Conservation (phyloP, 2,329 filamentous ascomycete genomes). For the Camillea tinctor region DNA sequence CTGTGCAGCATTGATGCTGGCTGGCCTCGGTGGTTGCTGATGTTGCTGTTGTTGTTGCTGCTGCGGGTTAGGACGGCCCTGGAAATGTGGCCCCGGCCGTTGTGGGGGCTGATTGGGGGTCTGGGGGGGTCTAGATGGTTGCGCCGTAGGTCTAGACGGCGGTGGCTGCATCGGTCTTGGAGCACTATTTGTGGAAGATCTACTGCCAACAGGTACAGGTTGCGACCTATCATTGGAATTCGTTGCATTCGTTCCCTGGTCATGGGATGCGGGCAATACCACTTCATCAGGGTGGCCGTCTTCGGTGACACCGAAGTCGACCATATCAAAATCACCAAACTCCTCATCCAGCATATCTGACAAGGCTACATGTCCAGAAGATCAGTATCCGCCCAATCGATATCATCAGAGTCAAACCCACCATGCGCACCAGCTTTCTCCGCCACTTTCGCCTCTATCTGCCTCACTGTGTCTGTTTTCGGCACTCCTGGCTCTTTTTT, state of each 20-base stretch:
- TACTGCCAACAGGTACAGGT: slow-evolving; percentile 21
- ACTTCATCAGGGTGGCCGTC: slow-evolving; percentile 77
- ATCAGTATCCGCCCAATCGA: slow-evolving; percentile 35
- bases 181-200: slow-evolving; percentile 26
- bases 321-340: slow-evolving; percentile 68
- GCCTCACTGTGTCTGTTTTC: slow-evolving; percentile 28
- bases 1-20: slow-evolving; percentile 22
- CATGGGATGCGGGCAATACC: slow-evolving; percentile 46
- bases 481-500: slow-evolving; percentile 51
- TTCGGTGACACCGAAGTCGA: slow-evolving; percentile 69
- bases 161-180: slow-evolving; percentile 39
- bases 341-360: slow-evolving; percentile 32
- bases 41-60: slow-evolving; percentile 24
- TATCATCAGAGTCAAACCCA: slow-evolving; percentile 46
- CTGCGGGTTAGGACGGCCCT: slow-evolving; percentile 26
- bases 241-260: slow-evolving; percentile 23
- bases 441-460: slow-evolving; percentile 29
- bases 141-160: slow-evolving; percentile 34
- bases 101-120: slow-evolving; percentile 34
- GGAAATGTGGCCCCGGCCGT: slow-evolving; percentile 24
- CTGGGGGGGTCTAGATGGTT: slow-evolving; percentile 35
- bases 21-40: slow-evolving; percentile 20
- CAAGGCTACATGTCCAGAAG: slow-evolving; percentile 32
- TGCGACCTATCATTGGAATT: slow-evolving; percentile 32
- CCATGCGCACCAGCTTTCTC: slow-evolving; percentile 32